Evolutionary conservation across 768 basidiomycete species (phyloP).

Genomic region (Agaricus sinodeliciosus): DNA sequence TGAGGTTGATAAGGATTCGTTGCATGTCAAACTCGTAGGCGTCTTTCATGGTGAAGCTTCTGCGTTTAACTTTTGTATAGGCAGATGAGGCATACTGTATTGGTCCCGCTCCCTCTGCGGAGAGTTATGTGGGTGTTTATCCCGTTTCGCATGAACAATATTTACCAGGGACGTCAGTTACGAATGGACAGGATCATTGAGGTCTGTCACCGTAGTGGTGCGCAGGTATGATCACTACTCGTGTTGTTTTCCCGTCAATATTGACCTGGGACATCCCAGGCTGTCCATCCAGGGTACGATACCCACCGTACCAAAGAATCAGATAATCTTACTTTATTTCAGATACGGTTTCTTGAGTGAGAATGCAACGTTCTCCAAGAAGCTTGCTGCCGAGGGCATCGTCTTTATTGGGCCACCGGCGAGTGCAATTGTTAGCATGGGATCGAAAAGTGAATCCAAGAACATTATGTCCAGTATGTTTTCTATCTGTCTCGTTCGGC

Average conservation of each 20-base stretch:
- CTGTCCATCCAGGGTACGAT: conserved; percentile 83
- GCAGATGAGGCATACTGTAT: conserved; percentile 92
- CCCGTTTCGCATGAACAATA: background rate
- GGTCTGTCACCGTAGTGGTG: conserved; percentile 73
- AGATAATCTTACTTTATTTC: conserved; percentile 3
- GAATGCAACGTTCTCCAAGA: conserved; percentile 76
- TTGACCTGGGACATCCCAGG: conserved; percentile 36
- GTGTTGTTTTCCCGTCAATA: background rate
- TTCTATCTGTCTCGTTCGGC: background rate
- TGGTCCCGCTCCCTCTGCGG: conserved; percentile 81
- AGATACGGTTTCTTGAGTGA: conserved; percentile 92
- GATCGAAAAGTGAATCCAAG: conserved; percentile 95
- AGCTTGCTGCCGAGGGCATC: conserved; percentile 70
- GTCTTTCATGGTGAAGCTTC: background rate
- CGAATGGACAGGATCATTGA: conserved; percentile 86
- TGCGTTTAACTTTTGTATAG: conserved; percentile 17
- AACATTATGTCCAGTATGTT: conserved; percentile 80
- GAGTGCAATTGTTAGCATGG: conserved; percentile 88
- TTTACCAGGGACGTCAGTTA: conserved; percentile 39
- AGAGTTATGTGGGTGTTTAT: conserved; percentile 71
- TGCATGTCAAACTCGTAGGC: conserved; percentile 77
- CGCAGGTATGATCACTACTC: conserved; percentile 53
- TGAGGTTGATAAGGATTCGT: conserved; percentile 72
- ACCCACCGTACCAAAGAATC: background rate
- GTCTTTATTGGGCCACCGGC: conserved; percentile 90